These are phyloP conservation scores for Sugiyamaella boreocaroliniensis DNA, from an alignment of 805 yeast species.

Conservation along the genomic window DNA sequence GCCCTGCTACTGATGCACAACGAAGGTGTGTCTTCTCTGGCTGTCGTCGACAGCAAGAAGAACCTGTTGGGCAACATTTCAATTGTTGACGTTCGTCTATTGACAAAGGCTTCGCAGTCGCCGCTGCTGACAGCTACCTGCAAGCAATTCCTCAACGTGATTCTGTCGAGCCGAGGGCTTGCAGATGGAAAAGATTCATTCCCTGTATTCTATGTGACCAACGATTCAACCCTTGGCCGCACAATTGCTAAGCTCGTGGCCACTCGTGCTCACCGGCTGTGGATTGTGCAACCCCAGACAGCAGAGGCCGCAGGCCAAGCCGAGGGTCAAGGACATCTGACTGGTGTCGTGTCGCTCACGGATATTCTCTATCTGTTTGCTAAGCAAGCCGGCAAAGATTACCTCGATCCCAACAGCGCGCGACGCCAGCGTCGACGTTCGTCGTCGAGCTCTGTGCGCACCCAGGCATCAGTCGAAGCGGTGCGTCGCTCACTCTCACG, in stretches of 20 bases:
- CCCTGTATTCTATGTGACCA: slow-evolving; percentile 91
- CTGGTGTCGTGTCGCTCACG: slow-evolving; percentile 88
- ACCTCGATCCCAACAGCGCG: slow-evolving; percentile 78
- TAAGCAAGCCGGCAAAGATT: slow-evolving; percentile 53
- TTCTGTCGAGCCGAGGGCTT: slow-evolving; percentile 79
- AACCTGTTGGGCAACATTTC: slow-evolving; percentile 86
- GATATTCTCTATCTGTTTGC: slow-evolving; percentile 83
- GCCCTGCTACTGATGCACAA: slow-evolving; percentile 81
- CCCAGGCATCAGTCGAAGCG: slow-evolving; percentile 14
- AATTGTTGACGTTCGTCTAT: slow-evolving; percentile 86
- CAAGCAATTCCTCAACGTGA: slow-evolving; percentile 79
- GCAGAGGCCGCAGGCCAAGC: slow-evolving; percentile 15
- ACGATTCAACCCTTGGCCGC: slow-evolving; percentile 71
- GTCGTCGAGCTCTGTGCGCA: slow-evolving; percentile 18
- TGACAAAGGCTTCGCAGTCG: slow-evolving; percentile 80
- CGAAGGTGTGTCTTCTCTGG: slow-evolving; percentile 80
- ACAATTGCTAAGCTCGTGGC: slow-evolving; percentile 94
- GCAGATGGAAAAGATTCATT: slow-evolving; percentile 93
- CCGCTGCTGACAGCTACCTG: slow-evolving; percentile 76
- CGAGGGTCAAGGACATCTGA: slow-evolving; percentile 58
- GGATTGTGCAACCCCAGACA: slow-evolving; percentile 34
- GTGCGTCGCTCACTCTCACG: slow-evolving; percentile 5
- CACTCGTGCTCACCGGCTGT: slow-evolving; percentile 76
- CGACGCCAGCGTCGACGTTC: slow-evolving; percentile 73
- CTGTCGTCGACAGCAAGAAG: slow-evolving; percentile 76